Evolutionary conservation across 1,139 yeast species (phyloP).

Genomic region (Pichia sp.): DNA sequence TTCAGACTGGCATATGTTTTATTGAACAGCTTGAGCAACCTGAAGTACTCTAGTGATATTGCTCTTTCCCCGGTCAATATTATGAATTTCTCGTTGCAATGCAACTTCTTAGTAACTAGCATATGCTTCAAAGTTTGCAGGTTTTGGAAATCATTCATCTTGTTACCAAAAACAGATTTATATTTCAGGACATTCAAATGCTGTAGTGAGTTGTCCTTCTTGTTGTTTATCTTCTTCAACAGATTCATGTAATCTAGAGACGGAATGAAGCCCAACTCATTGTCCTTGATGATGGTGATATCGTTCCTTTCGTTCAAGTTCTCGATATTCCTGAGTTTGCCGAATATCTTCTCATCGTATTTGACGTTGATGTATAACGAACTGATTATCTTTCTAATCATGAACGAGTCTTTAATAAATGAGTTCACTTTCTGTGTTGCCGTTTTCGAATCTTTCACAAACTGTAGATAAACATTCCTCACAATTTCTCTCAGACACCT

Average conservation of each 20-base stretch:
- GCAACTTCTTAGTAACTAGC: conserved; percentile 6
- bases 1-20: conserved; percentile 6
- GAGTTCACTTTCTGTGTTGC: conserved; percentile 4
- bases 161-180: conserved; percentile 21
- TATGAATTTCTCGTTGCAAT: conserved; percentile 18
- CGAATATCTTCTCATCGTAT: conserved; percentile 12
- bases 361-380: conserved; percentile 6
- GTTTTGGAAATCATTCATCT: conserved; percentile 21
- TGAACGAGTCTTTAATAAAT: conserved; percentile 9
- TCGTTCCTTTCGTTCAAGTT: conserved; percentile 20
- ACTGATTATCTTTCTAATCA: conserved; percentile 12
- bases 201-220: conserved; percentile 3
- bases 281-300: conserved; percentile 21
- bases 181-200: conserved; percentile 13
- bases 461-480: conserved; percentile 15
- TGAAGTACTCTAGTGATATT: conserved; percentile 22
- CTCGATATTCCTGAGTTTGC: conserved; percentile 19
- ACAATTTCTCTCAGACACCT: conserved; percentile 15
- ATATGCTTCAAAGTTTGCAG: conserved; percentile 15
- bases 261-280: conserved; percentile 20
- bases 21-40: conserved; percentile 20
- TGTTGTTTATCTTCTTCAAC: conserved; percentile 5
- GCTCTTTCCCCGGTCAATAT: conserved; percentile 22
- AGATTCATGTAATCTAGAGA: conserved; percentile 17
- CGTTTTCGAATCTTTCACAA: conserved; percentile 2